phyloP scores from a whole-genome alignment of 257 asterid species.

The Lithospermum erythrorhizon region DNA sequence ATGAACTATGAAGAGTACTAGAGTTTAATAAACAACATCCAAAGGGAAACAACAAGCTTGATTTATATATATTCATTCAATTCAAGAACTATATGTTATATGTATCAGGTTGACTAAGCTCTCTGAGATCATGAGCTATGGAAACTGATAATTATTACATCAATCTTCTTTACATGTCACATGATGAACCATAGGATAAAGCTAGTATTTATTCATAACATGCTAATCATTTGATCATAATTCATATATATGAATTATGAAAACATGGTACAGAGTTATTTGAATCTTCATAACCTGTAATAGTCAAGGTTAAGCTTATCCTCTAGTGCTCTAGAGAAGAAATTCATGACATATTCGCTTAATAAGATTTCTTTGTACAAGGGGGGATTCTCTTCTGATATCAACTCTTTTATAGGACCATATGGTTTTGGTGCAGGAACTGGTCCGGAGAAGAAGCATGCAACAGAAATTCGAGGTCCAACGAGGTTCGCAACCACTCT shows the following conservation, averaged over 20 bases:
- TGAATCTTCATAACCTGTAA: conserved; percentile 1
- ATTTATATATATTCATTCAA: no score
- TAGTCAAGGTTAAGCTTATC: not conserved
- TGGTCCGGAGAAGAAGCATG: conserved; percentile 3
- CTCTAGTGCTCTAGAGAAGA: conserved; percentile 1
- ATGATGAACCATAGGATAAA: not conserved
- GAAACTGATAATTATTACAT: no score
- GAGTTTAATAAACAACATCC: no score
- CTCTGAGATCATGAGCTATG: no score
- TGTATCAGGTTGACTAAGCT: no score
- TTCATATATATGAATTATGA: no score
- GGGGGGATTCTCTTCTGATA: conserved; percentile 8
- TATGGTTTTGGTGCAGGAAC: conserved; percentile 1
- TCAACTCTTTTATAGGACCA: conserved; percentile 4
- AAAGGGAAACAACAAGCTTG: no score
- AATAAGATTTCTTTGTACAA: not conserved
- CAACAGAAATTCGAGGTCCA: conserved; percentile 8
- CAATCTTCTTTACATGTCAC: no score
- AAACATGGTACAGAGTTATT: not conserved
- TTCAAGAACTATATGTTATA: no score
- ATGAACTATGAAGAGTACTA: no score
- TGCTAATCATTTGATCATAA: conserved; percentile 1
- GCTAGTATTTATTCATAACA: not conserved
- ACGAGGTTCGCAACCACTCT: not conserved
- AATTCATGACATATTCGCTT: conserved; percentile 10